Evolutionary conservation across 805 yeast genomes (phyloP).

Genomic region (Maudiozyma bulderi): DNA sequence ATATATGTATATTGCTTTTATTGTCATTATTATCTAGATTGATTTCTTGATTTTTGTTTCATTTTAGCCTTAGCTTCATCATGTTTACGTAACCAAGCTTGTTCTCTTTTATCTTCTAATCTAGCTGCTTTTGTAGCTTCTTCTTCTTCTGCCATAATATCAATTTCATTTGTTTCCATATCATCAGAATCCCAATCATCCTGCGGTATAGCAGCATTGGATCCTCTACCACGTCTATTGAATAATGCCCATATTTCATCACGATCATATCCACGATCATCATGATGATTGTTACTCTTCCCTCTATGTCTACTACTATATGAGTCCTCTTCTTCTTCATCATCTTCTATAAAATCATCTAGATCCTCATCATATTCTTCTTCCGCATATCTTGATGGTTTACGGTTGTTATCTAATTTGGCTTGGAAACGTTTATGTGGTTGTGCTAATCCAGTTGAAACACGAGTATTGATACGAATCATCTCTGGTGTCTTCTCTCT

Average conservation of each 20-base stretch:
- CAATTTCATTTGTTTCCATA: constrained; percentile 94
- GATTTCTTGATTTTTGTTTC: background rate
- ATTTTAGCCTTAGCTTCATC: constrained; percentile 25
- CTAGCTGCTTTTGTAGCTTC: constrained; percentile 58
- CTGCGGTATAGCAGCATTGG: constrained; percentile 22
- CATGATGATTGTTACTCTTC: constrained; percentile 4
- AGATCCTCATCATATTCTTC: constrained; percentile 12
- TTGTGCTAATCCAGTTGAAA: background rate
- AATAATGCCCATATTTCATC: constrained; percentile 88
- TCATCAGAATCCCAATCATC: constrained; percentile 33
- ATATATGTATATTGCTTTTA: no score
- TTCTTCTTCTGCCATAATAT: constrained; percentile 74
- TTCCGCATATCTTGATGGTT: background rate
- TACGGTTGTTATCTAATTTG: background rate
- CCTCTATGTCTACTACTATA: background rate
- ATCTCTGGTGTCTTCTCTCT: constrained; percentile 28
- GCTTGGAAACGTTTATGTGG: background rate
- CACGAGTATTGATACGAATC: background rate
- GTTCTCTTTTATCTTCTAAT: constrained; percentile 67
- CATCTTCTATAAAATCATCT: constrained; percentile 29
- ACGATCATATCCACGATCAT: constrained; percentile 50
- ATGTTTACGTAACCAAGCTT: constrained; percentile 44
- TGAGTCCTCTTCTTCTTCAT: constrained; percentile 35
- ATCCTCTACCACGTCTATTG: constrained; percentile 47
- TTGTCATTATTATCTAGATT: background rate